Evolutionary conservation across 352 stramenopile genomes (phyloP).

Genomic region (Phytophthora sansomeana): DNA sequence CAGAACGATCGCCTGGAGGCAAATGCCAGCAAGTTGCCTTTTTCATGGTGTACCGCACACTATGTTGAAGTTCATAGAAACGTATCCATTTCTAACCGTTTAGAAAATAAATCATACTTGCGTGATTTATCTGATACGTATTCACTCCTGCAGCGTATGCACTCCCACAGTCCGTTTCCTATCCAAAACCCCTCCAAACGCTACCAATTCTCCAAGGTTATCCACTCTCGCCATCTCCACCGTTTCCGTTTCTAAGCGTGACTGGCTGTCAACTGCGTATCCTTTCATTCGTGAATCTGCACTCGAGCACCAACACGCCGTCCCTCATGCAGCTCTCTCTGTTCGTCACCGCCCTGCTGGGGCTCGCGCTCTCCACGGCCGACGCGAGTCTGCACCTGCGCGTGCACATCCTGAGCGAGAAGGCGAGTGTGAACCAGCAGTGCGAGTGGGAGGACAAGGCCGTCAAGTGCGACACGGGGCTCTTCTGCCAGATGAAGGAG

Average conservation of each 20-base stretch:
- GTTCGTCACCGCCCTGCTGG: slow-evolving; percentile 24
- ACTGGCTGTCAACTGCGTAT: too few species aligned
- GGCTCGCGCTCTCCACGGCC: slow-evolving; percentile 8
- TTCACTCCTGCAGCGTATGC: neutral
- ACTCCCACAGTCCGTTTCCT: neutral
- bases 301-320: slow-evolving; percentile 1
- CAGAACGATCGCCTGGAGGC: neutral
- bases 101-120: slow-evolving; percentile 24
- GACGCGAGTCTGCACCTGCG: slow-evolving; percentile 28
- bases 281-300: slow-evolving; percentile 29
- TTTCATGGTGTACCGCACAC: neutral
- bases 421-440: slow-evolving; percentile 30
- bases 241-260: too few species aligned
- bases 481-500: slow-evolving; percentile 38
- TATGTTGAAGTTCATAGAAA: slow-evolving; percentile 28
- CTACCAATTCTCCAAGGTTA: neutral
- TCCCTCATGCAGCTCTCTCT: slow-evolving; percentile 27
- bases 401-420: slow-evolving; percentile 36
- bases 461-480: slow-evolving; percentile 32
- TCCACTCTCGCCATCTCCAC: neutral
- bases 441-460: slow-evolving; percentile 43
- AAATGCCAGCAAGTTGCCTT: neutral
- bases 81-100: slow-evolving; percentile 19
- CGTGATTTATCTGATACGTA: slow-evolving; percentile 9
- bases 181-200: neutral